phyloP scores from a whole-genome alignment of 768 basidiomycete species.

The Inosperma sp. region DNA sequence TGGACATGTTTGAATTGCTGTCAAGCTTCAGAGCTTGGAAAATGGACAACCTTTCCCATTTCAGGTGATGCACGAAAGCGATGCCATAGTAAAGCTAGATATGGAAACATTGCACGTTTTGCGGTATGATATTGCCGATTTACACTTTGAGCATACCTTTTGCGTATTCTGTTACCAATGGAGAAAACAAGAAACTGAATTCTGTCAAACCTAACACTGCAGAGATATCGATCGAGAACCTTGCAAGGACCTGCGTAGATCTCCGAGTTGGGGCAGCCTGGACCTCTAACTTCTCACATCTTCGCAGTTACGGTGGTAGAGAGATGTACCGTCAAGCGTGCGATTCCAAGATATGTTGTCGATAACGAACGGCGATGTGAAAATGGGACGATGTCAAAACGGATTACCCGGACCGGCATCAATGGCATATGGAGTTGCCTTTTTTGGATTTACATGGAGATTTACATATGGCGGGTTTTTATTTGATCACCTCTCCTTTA shows the following conservation, averaged over 20 bases:
- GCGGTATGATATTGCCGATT: not conserved
- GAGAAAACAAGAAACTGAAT: not conserved
- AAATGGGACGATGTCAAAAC: not conserved
- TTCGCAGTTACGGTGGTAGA: too few relatives aligned
- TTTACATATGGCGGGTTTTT: slow-evolving; percentile 19
- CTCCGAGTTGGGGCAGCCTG: too few relatives aligned
- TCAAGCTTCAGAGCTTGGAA: too few relatives aligned
- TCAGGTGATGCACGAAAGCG: too few relatives aligned
- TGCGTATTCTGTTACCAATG: not conserved
- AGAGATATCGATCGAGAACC: not conserved
- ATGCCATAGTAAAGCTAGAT: not conserved
- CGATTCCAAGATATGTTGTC: too few relatives aligned
- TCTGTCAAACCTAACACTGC: not conserved
- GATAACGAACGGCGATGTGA: not conserved
- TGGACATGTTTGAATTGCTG: too few relatives aligned
- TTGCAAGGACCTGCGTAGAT: too few relatives aligned
- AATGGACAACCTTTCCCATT: too few relatives aligned
- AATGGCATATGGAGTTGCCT: slow-evolving; percentile 13
- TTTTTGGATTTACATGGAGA: slow-evolving; percentile 22
- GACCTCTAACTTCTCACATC: too few relatives aligned
- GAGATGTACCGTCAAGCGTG: too few relatives aligned
- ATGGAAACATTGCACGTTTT: not conserved
- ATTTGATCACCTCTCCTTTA: slow-evolving; percentile 5
- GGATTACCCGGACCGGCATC: not conserved
- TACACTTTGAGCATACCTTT: not conserved